These are phyloP conservation scores for Penicillium sp. DNA, from an alignment of 2,329 filamentous ascomycete genomes.

Conservation along the genomic window DNA sequence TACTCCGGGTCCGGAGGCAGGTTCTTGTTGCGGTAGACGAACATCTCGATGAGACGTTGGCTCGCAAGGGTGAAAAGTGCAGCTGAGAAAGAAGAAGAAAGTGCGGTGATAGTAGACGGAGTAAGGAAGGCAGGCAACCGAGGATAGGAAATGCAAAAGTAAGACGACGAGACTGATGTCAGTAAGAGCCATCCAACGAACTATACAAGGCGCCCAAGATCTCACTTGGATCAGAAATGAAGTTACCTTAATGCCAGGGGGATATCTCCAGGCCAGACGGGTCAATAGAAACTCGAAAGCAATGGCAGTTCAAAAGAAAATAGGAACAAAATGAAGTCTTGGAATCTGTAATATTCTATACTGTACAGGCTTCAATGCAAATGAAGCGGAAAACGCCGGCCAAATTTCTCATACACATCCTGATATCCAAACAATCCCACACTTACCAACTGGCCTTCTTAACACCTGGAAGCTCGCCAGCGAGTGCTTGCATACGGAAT, in stretches of 20 bases:
- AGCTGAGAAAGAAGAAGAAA: background rate
- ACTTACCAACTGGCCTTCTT: constrained; percentile 92
- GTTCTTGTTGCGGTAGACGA: constrained; percentile 65
- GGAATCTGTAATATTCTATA: constrained; percentile 17
- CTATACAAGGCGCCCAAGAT: background rate
- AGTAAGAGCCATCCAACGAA: background rate
- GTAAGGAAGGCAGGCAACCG: too few species aligned
- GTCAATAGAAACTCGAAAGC: background rate
- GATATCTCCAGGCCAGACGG: background rate
- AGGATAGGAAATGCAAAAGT: background rate
- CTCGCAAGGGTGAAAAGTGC: background rate
- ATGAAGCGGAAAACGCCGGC: constrained; percentile 29
- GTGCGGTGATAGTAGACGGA: too few species aligned
- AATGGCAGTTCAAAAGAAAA: background rate
- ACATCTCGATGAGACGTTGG: constrained; percentile 58
- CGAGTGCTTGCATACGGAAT: constrained; percentile 86
- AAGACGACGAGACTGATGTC: background rate
- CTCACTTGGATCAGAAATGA: background rate
- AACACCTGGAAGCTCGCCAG: constrained; percentile 83
- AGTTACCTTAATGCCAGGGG: background rate
- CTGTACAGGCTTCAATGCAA: constrained; percentile 23
- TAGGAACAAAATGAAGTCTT: constrained; percentile 2
- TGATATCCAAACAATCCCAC: constrained; percentile 4
- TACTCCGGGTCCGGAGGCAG: constrained; percentile 71
- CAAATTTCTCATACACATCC: constrained; percentile 17